A percentile compares a stretch with the other conserved stretches of the same genome.
These are phyloP conservation scores for Malassezia restricta DNA, from an alignment of 1,284 basidiomycete genomes.

Conservation along the genomic window DNA sequence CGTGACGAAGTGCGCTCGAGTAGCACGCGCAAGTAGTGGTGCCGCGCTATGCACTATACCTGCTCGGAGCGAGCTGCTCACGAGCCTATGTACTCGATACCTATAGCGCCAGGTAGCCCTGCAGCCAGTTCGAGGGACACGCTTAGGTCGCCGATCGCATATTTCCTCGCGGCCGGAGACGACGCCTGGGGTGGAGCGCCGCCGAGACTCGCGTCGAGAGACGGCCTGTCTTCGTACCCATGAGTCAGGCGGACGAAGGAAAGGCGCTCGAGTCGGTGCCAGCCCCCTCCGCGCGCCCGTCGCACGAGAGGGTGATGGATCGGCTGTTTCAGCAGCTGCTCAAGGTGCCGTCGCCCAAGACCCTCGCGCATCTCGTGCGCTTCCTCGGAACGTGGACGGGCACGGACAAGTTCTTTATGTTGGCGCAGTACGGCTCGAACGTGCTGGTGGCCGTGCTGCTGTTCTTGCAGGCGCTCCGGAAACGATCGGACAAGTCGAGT, in stretches of 20 bases:
- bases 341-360: constrained; percentile 26
- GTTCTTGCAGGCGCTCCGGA: constrained; percentile 29
- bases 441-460: constrained; percentile 35
- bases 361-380: constrained; percentile 39
- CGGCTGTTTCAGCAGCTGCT: constrained; percentile 18
- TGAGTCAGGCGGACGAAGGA: background rate
- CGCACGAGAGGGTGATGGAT: background rate
- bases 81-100: too few species aligned
- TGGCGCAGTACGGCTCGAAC: constrained; percentile 39
- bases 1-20: constrained; percentile 19
- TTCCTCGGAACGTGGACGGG: constrained; percentile 43
- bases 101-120: too few species aligned
- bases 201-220: too few species aligned
- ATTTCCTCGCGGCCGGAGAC: too few species aligned
- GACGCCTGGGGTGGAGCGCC: too few species aligned
- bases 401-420: constrained; percentile 42
- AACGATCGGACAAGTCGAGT: constrained; percentile 20
- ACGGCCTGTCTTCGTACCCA: background rate
- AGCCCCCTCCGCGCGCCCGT: too few species aligned
- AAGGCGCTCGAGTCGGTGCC: background rate
- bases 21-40: background rate
- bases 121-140: too few species aligned
- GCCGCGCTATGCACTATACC: too few species aligned
- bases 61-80: too few species aligned
- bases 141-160: too few species aligned